A percentile compares a stretch with the other conserved stretches of the same genome.
These are phyloP conservation scores for Phylloporus arenicola DNA, from an alignment of 768 basidiomycete species.

Conservation along the genomic window DNA sequence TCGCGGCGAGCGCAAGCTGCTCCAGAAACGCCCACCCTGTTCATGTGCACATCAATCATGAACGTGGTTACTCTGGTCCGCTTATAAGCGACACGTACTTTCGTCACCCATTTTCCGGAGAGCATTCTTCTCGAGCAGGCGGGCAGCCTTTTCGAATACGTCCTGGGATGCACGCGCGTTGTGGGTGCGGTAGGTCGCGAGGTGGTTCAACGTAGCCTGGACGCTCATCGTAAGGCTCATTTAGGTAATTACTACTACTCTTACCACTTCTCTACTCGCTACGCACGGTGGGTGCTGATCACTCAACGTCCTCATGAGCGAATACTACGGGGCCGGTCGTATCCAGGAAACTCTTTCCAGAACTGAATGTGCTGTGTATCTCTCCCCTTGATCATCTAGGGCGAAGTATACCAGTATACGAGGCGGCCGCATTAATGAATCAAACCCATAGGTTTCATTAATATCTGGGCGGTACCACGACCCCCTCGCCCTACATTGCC, in stretches of 20 bases:
- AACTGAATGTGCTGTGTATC: too few species aligned
- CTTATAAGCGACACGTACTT: conserved; percentile 32
- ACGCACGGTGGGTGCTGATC: too few species aligned
- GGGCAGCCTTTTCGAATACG: conserved; percentile 48
- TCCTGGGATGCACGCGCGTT: conserved; percentile 53
- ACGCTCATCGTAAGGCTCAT: conserved; percentile 40
- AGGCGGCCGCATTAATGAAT: background rate
- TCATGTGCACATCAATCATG: background rate
- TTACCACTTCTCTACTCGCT: too few species aligned
- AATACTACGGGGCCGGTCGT: too few species aligned
- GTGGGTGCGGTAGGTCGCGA: conserved; percentile 49
- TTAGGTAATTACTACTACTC: background rate
- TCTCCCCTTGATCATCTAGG: too few species aligned
- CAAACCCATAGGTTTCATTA: too few species aligned
- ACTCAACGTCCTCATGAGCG: too few species aligned
- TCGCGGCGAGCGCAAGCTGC: conserved; percentile 70
- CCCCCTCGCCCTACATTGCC: background rate
- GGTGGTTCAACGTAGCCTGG: conserved; percentile 43
- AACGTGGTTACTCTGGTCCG: too few species aligned
- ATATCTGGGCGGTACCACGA: background rate
- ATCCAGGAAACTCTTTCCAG: too few species aligned
- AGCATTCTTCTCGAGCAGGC: conserved; percentile 45
- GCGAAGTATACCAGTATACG: too few species aligned
- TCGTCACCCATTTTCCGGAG: conserved; percentile 50
- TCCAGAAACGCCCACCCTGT: conserved; percentile 79